These are phyloP conservation scores for Plasmodium gonderi DNA, from an alignment of 169 alveolate species.

Conservation along the genomic window DNA sequence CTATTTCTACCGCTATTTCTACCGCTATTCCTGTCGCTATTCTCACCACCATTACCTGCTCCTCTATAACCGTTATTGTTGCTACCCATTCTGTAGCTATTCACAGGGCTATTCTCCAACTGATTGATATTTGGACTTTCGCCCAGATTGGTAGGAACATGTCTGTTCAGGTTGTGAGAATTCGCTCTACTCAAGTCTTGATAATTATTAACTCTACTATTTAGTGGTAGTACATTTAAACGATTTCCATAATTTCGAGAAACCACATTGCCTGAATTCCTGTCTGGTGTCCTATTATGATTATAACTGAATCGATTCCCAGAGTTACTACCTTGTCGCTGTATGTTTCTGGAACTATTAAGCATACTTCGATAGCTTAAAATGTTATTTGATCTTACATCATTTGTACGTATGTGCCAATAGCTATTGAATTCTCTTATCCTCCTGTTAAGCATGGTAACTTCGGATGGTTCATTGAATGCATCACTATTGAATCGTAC, in stretches of 20 bases:
- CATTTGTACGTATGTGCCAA: conserved; percentile 16
- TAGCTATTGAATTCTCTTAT: conserved; percentile 55
- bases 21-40: neutral
- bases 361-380: neutral
- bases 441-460: conserved; percentile 68
- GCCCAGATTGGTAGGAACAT: neutral
- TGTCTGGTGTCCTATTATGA: conserved; percentile 20
- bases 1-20: neutral
- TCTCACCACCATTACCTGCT: neutral
- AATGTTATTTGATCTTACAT: neutral
- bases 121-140: neutral
- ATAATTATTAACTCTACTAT: neutral
- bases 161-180: neutral
- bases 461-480: conserved; percentile 65
- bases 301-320: conserved; percentile 6
- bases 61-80: neutral
- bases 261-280: conserved; percentile 9
- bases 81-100: neutral
- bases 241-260: conserved; percentile 1
- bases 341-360: neutral
- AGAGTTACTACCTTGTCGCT: neutral
- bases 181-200: neutral
- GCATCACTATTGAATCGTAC: neutral
- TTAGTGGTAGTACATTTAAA: neutral
- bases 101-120: conserved; percentile 5